Evolutionary conservation across 2,329 filamentous ascomycete species (phyloP), one percentile per base, ranked within the genome.

Genomic region (Fusarium cicatricum): DNA sequence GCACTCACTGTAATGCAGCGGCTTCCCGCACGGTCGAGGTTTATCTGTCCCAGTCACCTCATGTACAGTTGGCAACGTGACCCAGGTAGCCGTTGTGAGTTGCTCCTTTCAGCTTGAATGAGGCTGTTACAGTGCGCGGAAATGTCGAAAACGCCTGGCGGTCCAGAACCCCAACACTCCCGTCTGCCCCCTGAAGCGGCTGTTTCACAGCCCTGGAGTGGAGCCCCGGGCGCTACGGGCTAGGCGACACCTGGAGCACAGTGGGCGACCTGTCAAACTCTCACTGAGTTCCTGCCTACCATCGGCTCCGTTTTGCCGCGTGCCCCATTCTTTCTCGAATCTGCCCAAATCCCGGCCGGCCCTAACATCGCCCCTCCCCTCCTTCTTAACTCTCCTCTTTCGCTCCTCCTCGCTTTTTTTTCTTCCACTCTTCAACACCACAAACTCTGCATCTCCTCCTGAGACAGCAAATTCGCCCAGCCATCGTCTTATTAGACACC

Each of bases 301-400:
- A 8, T 26, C 23, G 23, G 15, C 21, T 41, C 36, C 38, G 32
- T 41, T 49, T 64, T 66, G 52, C 63, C 52, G 55, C 59, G 38
- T 55, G 66, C 66, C 66, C 66, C 66, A 57, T 69, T 62, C 50
- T 58, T 62, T 61, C 46, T 50, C 36, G 49, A 46, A 38, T 40
- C 52, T 56, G 43, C 55, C 52, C 60, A 54, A 65, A 61, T 60
- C 37, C 62, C 53, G 62, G 58, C 58, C 55, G 66, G 66, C 66
- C 66, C 66, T 69, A 69, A 69, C 60, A 50, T 62, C 60, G 57
- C 60, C 67, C 58, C 66, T 62, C 58, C 55, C 47, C 44, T 62
- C 55, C 45, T 55, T 61, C 49, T 61, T 62, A 68, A 56, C 61
- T 58, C 58, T 62, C 53, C 53, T 61, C 39, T 52, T 45, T 61